phyloP scores from a whole-genome alignment of 2,329 filamentous ascomycete species.

The Pseudohalonectria lignicola region DNA sequence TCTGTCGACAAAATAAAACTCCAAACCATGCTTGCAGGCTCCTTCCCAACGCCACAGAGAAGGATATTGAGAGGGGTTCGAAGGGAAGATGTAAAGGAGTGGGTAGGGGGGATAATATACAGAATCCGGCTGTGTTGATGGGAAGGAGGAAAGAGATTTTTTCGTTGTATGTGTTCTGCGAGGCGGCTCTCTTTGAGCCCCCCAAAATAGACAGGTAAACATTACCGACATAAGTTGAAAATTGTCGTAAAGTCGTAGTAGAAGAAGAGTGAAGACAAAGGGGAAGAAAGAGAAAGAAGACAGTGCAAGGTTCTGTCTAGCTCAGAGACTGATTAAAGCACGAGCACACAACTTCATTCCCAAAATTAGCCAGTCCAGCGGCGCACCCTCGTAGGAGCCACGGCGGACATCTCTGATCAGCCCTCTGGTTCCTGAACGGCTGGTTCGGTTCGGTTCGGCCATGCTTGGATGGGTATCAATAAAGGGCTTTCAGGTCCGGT shows the following conservation, averaged over 20 bases:
- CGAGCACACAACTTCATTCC: too few relatives aligned
- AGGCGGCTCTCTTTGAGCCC: not conserved
- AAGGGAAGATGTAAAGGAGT: not conserved
- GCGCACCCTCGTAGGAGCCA: too few relatives aligned
- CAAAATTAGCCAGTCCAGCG: too few relatives aligned
- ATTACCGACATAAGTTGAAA: slow-evolving; percentile 4
- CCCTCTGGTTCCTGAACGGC: too few relatives aligned
- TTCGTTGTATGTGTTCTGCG: not conserved
- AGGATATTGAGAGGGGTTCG: not conserved
- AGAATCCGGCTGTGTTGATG: not conserved
- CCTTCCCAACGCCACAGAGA: not conserved
- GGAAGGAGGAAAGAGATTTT: not conserved
- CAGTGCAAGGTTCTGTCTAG: too few relatives aligned
- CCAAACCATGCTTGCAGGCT: too few relatives aligned
- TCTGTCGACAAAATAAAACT: too few relatives aligned
- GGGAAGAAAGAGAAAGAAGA: not conserved
- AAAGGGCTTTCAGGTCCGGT: too few relatives aligned
- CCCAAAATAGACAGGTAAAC: slow-evolving; percentile 6
- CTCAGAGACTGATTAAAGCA: too few relatives aligned
- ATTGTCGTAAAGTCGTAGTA: slow-evolving; percentile 4
- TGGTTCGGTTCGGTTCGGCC: too few relatives aligned
- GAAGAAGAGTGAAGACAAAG: not conserved
- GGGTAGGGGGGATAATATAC: not conserved
- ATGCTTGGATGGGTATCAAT: too few relatives aligned
- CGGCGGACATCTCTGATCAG: too few relatives aligned